Evolutionary conservation across 2,329 filamentous ascomycete species (phyloP).

Genomic region (Trichoderma sp.): DNA sequence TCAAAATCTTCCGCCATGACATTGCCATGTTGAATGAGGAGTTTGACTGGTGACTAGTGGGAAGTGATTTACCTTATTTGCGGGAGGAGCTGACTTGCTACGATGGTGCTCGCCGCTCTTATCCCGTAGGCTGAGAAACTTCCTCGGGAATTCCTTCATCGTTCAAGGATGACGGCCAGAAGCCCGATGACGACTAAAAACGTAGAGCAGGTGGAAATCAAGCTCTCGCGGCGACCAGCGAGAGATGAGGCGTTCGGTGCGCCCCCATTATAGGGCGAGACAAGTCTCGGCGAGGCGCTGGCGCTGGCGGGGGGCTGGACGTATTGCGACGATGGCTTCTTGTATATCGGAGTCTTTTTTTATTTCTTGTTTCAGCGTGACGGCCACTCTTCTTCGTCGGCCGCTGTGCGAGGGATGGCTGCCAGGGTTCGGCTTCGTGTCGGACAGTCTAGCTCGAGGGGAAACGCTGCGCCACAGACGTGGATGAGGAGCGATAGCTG

Average conservation of each 20-base stretch:
- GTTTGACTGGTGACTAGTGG: background rate
- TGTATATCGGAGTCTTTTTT: background rate
- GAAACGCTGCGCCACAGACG: conserved; percentile 8
- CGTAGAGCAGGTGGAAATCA: conserved; percentile 14
- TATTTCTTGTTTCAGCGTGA: background rate
- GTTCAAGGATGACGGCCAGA: conserved; percentile 26
- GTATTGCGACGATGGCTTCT: background rate
- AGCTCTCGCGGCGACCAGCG: conserved; percentile 33
- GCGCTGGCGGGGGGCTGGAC: conserved; percentile 6
- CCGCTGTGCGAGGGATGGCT: background rate
- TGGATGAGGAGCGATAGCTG: background rate
- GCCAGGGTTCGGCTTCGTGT: background rate
- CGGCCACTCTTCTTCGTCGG: background rate
- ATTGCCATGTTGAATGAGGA: background rate
- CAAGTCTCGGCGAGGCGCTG: conserved; percentile 14
- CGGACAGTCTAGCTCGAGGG: background rate
- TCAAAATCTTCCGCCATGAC: background rate
- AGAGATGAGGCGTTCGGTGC: conserved; percentile 29
- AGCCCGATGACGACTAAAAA: conserved; percentile 16
- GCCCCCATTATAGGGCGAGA: conserved; percentile 22
- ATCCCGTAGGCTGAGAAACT: conserved; percentile 70
- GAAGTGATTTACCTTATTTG: conserved; percentile 30
- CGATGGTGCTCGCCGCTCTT: conserved; percentile 56
- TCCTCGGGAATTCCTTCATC: conserved; percentile 59
- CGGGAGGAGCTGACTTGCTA: conserved; percentile 55